Conservation (phyloP, 805 yeast species). For the Cyberlindnera samutprakarnensis region DNA sequence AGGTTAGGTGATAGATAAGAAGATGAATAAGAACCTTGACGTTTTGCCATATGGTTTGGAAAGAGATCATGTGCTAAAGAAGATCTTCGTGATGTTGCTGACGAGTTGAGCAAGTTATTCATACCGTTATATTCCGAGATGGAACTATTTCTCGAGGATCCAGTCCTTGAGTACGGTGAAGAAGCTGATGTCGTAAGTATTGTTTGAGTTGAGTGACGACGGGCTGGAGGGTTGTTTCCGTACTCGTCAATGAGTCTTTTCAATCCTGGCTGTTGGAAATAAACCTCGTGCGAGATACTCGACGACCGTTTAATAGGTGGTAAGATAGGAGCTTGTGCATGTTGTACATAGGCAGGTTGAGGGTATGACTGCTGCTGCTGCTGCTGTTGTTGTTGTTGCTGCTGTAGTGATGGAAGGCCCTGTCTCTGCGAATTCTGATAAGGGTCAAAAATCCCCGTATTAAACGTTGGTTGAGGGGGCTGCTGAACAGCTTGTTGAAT, state of each 20-base stretch:
- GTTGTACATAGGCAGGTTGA: conserved; percentile 5
- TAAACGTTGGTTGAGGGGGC: conserved; percentile 10
- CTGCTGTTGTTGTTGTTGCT: conserved; percentile 9
- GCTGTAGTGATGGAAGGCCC: conserved; percentile 1
- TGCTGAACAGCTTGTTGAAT: conserved; percentile 2
- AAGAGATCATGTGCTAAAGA: conserved; percentile 37
- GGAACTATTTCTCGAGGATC: conserved; percentile 34
- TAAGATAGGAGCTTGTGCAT: conserved; percentile 10
- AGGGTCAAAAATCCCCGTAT: conserved; percentile 14
- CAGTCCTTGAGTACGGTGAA: conserved; percentile 25
- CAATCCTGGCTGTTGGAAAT: conserved; percentile 21
- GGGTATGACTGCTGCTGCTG: conserved; percentile 4
- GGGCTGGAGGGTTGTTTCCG: conserved; percentile 15
- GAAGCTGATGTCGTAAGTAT: conserved; percentile 19
- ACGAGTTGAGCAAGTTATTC: conserved; percentile 3
- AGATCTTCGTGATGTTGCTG: conserved; percentile 29
- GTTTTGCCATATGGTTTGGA: conserved; percentile 24
- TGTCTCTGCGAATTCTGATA: too few relatives aligned
- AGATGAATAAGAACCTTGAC: conserved; percentile 16
- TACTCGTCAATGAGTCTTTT: conserved; percentile 23
- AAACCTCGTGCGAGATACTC: conserved; percentile 18
- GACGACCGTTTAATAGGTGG: conserved; percentile 18
- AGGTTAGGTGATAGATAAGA: conserved; percentile 17
- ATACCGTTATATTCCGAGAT: conserved; percentile 24
- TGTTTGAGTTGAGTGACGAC: conserved; percentile 24